Conservation (phyloP, 78 protist species). For the Speleostelium caveatum region DNA sequence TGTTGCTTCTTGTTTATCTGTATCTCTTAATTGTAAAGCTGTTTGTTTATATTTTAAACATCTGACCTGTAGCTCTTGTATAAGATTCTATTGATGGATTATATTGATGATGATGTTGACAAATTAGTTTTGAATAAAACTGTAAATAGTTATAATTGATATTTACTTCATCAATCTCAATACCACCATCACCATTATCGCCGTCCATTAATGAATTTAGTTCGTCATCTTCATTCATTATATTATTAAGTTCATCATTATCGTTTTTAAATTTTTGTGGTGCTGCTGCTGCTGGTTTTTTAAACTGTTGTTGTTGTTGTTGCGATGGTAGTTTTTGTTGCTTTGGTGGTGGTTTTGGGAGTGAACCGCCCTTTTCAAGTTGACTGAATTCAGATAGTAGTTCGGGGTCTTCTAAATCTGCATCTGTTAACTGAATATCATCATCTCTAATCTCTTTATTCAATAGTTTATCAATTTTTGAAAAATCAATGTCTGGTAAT, state of each 20-base stretch:
- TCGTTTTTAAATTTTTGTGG: not conserved
- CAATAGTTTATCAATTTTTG: slow-evolving; percentile 29
- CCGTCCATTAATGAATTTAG: not conserved
- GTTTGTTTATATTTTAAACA: not conserved
- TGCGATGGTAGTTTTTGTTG: not conserved
- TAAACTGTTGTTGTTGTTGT: not conserved
- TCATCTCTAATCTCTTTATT: slow-evolving; percentile 54
- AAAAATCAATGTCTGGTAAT: slow-evolving; percentile 39
- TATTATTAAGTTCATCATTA: not conserved
- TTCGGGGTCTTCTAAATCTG: slow-evolving; percentile 68
- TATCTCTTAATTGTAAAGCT: slow-evolving; percentile 7
- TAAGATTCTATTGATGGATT: not conserved
- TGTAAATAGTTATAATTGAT: not conserved
- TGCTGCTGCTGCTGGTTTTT: not conserved
- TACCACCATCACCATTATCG: not conserved
- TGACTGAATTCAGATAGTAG: slow-evolving; percentile 33
- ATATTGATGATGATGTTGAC: not conserved
- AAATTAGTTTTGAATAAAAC: not conserved
- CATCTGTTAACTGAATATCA: slow-evolving; percentile 57
- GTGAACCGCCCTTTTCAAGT: slow-evolving; percentile 24
- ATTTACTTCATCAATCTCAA: slow-evolving; percentile 11
- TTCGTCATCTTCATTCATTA: slow-evolving; percentile 21
- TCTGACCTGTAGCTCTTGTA: slow-evolving; percentile 35
- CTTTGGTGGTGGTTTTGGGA: slow-evolving; percentile 6
- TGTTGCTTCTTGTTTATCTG: slow-evolving; percentile 8